These are phyloP conservation scores for Rosa chinensis DNA, from an alignment of 306 rosid genomes.

Conservation along the genomic window DNA sequence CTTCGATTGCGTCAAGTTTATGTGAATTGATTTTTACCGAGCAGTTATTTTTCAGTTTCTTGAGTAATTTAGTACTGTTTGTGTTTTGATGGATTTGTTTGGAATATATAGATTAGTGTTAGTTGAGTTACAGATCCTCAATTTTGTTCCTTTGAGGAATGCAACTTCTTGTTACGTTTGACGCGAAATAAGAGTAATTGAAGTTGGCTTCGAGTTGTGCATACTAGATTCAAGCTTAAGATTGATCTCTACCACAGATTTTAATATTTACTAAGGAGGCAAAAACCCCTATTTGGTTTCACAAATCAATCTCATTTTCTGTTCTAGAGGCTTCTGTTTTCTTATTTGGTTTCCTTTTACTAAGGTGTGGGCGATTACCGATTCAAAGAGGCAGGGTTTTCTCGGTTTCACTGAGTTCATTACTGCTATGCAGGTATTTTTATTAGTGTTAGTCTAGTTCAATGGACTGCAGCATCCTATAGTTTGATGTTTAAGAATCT, in stretches of 20 bases:
- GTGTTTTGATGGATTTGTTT: not conserved
- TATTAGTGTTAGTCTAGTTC: not conserved
- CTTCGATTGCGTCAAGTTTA: not conserved
- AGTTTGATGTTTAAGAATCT: not conserved
- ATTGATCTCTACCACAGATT: no score
- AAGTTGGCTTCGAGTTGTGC: not conserved
- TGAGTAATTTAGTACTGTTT: not conserved
- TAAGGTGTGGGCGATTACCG: conserved; percentile 96
- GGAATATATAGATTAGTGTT: not conserved
- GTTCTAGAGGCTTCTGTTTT: conserved; percentile 1
- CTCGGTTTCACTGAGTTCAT: conserved; percentile 82
- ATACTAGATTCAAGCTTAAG: no score
- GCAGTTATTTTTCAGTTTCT: not conserved
- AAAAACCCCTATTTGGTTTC: not conserved
- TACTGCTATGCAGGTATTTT: conserved; percentile 70
- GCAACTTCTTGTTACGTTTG: not conserved
- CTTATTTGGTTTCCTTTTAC: not conserved
- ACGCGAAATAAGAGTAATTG: no score
- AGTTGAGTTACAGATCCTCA: not conserved
- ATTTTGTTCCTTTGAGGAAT: not conserved
- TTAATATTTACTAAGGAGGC: no score
- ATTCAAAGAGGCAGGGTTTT: conserved; percentile 85
- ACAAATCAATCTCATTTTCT: not conserved
- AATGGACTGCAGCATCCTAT: not conserved
- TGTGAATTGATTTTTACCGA: not conserved